Evolutionary conservation across 495 filamentous ascomycete species (phyloP).

Genomic region (Penicillium desertorum): DNA sequence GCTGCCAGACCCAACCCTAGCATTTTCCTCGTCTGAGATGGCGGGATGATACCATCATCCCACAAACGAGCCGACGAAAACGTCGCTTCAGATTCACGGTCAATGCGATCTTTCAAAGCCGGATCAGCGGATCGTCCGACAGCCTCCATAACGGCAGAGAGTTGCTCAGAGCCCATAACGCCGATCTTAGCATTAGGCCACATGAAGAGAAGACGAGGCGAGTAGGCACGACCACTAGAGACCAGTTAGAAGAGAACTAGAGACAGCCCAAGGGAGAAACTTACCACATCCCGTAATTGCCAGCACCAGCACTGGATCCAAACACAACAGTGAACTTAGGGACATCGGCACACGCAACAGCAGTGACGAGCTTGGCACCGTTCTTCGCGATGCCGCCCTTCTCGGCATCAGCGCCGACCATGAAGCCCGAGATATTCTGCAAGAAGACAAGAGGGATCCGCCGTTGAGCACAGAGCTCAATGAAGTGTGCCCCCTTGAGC

Average conservation of each 20-base stretch:
- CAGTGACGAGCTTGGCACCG: conserved; percentile 94
- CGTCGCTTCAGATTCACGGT: conserved; percentile 82
- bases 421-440: conserved; percentile 97
- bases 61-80: conserved; percentile 88
- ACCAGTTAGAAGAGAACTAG: conserved; percentile 8
- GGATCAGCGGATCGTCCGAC: conserved; percentile 84
- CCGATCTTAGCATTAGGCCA: conserved; percentile 96
- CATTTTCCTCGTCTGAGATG: conserved; percentile 79
- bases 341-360: conserved; percentile 91
- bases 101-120: conserved; percentile 78
- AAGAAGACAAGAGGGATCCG: conserved; percentile 88
- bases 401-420: conserved; percentile 93
- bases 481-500: conserved; percentile 96
- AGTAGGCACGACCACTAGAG: conserved; percentile 83
- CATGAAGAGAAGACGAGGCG: conserved; percentile 89
- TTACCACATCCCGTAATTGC: conserved; percentile 82
- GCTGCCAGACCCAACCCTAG: conserved; percentile 79
- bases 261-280: conserved; percentile 21
- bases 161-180: conserved; percentile 95
- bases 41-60: conserved; percentile 95
- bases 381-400: conserved; percentile 96
- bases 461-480: conserved; percentile 92
- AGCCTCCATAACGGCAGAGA: conserved; percentile 89
- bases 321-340: conserved; percentile 97
- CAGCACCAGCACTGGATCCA: conserved; percentile 73